Evolutionary conservation across 208 protist species (phyloP).

Genomic region (Crithidia thermophila): DNA sequence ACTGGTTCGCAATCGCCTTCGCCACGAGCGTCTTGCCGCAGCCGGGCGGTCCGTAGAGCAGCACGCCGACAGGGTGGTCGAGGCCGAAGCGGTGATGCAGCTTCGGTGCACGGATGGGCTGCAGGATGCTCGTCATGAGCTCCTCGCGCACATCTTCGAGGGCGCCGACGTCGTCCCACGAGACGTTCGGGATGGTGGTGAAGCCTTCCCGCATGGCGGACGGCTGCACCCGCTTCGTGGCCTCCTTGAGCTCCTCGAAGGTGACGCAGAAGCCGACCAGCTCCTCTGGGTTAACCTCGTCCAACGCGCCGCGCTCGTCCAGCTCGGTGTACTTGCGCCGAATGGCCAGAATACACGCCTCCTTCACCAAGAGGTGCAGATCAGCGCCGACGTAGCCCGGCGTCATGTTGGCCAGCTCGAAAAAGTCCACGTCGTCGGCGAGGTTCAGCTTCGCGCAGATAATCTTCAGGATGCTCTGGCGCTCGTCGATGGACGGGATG

Average conservation of each 20-base stretch:
- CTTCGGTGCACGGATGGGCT: slow-evolving; percentile 92
- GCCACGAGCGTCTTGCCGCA: slow-evolving; percentile 98
- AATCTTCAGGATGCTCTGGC: slow-evolving; percentile 90
- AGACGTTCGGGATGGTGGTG: slow-evolving; percentile 97
- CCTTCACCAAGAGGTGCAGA: slow-evolving; percentile 95
- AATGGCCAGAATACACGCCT: slow-evolving; percentile 90
- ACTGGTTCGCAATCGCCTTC: slow-evolving; percentile 96
- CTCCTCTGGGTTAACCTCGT: slow-evolving; percentile 40
- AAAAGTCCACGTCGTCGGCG: slow-evolving; percentile 91
- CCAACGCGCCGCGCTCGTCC: slow-evolving; percentile 30
- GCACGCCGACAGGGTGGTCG: slow-evolving; percentile 92
- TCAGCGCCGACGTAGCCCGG: slow-evolving; percentile 99
- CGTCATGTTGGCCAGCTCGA: slow-evolving; percentile 94
- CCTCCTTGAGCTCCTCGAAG: slow-evolving; percentile 85
- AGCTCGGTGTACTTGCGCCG: slow-evolving; percentile 83
- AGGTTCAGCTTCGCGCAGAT: slow-evolving; percentile 87
- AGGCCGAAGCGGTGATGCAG: slow-evolving; percentile 93
- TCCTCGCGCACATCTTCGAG: slow-evolving; percentile 95
- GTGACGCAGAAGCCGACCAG: slow-evolving; percentile 76
- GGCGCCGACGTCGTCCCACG: slow-evolving; percentile 98
- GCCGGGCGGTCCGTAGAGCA: slow-evolving; percentile 99
- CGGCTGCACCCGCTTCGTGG: slow-evolving; percentile 97
- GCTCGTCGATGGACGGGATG: slow-evolving; percentile 95
- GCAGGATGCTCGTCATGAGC: slow-evolving; percentile 90
- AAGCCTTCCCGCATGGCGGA: slow-evolving; percentile 97